These are phyloP conservation scores for Nakaseomyces uthaithaninus DNA, from an alignment of 1,139 yeast genomes.

Conservation along the genomic window DNA sequence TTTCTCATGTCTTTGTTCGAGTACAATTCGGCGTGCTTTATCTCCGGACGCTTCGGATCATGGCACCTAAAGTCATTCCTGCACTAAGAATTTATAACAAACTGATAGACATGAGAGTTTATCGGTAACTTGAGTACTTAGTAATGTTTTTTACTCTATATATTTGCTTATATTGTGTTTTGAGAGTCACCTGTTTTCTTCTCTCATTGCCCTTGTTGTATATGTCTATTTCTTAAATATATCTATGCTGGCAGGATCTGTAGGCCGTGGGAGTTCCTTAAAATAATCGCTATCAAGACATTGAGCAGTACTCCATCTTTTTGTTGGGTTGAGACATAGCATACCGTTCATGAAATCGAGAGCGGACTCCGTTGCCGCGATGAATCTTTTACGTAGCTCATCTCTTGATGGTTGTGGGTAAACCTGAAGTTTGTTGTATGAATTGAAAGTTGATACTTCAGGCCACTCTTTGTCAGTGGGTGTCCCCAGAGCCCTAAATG, in stretches of 20 bases:
- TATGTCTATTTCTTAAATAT: conserved; percentile 9
- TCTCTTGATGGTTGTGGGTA: conserved; percentile 81
- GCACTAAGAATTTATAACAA: no score
- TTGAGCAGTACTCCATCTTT: conserved; percentile 56
- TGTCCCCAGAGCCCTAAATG: conserved; percentile 90
- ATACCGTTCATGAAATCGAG: conserved; percentile 65
- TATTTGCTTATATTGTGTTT: no score
- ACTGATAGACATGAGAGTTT: no score
- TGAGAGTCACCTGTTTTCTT: no score
- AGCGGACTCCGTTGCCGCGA: conserved; percentile 87
- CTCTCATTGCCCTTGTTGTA: neutral
- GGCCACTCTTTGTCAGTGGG: conserved; percentile 95
- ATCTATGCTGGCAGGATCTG: conserved; percentile 44
- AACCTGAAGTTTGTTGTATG: conserved; percentile 59
- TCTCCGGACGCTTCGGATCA: no score
- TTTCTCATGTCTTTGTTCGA: no score
- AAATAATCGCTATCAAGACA: conserved; percentile 68
- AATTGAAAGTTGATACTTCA: conserved; percentile 69
- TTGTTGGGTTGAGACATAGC: conserved; percentile 71
- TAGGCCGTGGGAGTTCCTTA: conserved; percentile 66
- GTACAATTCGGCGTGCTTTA: no score
- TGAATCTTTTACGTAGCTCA: conserved; percentile 74
- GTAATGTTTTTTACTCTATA: no score
- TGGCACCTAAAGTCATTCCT: no score
- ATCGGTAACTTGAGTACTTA: no score